Conservation (phyloP, 768 basidiomycete species). For the Termitomyces sp. region DNA sequence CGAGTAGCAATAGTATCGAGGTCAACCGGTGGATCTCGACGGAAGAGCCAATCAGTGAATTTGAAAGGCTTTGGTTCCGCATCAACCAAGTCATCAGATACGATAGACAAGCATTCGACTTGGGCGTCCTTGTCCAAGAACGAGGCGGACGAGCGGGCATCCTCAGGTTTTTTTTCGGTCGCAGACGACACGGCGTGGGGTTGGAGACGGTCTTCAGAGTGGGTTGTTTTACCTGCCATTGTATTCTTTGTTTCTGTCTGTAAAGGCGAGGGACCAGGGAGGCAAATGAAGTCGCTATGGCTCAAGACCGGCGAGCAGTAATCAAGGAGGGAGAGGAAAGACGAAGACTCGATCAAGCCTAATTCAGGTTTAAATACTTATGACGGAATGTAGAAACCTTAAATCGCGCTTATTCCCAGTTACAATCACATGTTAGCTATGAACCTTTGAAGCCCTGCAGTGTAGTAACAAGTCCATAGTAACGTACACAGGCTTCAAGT, state of each 20-base stretch:
- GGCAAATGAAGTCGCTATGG: no score
- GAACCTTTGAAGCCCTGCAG: no score
- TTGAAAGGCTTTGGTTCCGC: constrained; percentile 32
- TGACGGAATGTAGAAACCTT: no score
- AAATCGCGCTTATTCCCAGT: no score
- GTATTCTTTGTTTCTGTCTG: not conserved
- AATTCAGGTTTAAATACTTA: no score
- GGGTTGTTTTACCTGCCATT: no score
- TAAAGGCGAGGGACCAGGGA: not conserved
- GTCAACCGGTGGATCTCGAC: constrained; percentile 22
- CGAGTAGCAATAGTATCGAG: constrained; percentile 43
- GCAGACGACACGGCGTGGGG: constrained; percentile 1
- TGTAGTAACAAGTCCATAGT: no score
- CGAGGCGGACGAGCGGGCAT: constrained; percentile 5
- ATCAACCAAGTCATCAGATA: constrained; percentile 29
- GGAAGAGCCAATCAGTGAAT: constrained; percentile 31
- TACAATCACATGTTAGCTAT: no score
- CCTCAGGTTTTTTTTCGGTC: not conserved
- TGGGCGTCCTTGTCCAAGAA: constrained; percentile 1
- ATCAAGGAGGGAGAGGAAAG: no score
- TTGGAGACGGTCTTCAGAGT: not conserved
- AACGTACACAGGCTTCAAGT: no score
- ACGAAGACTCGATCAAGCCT: no score
- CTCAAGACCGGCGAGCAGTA: no score
- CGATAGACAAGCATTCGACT: constrained; percentile 15